Evolutionary conservation across 148 eudicot genomes (phyloP).

Genomic region (Nepenthes gracilis): DNA sequence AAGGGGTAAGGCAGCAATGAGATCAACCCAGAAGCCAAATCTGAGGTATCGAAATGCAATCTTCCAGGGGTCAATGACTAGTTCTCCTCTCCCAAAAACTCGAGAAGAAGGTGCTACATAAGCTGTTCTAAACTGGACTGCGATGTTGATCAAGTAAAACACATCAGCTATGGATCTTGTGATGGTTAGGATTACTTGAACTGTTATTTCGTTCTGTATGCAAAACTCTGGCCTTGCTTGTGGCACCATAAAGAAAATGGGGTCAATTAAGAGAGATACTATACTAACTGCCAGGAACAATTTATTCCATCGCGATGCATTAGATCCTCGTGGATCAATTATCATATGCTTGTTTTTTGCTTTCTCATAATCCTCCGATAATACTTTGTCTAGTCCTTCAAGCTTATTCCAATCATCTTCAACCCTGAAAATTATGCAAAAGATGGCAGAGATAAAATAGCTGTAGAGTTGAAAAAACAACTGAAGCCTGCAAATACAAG

Average conservation of each 20-base stretch:
- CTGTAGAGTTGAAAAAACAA: too few relatives aligned
- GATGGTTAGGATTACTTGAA: slow-evolving; percentile 6
- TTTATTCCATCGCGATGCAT: slow-evolving; percentile 9
- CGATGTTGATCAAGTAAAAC: slow-evolving; percentile 9
- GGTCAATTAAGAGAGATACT: slow-evolving; percentile 13
- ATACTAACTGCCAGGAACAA: slow-evolving; percentile 10
- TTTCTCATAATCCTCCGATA: not conserved
- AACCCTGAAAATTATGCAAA: not conserved
- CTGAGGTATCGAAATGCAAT: slow-evolving; percentile 12
- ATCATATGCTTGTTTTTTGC: not conserved
- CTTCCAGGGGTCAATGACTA: slow-evolving; percentile 9
- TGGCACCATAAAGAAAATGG: slow-evolving; percentile 12
- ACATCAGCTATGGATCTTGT: slow-evolving; percentile 12
- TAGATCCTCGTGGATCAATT: slow-evolving; percentile 12
- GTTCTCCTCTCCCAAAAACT: slow-evolving; percentile 13
- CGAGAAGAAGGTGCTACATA: slow-evolving; percentile 12
- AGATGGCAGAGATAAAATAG: not conserved
- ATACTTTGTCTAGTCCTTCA: not conserved
- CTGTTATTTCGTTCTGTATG: not conserved
- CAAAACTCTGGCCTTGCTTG: slow-evolving; percentile 7
- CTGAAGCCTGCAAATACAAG: too few relatives aligned
- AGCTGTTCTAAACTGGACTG: slow-evolving; percentile 12
- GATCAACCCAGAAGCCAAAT: slow-evolving; percentile 11
- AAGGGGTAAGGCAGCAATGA: slow-evolving; percentile 10
- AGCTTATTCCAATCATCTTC: not conserved